A percentile compares a stretch with the other conserved stretches of the same genome.
Evolutionary conservation across 495 filamentous ascomycete species (phyloP).

Genomic region (Cryomyces minteri): DNA sequence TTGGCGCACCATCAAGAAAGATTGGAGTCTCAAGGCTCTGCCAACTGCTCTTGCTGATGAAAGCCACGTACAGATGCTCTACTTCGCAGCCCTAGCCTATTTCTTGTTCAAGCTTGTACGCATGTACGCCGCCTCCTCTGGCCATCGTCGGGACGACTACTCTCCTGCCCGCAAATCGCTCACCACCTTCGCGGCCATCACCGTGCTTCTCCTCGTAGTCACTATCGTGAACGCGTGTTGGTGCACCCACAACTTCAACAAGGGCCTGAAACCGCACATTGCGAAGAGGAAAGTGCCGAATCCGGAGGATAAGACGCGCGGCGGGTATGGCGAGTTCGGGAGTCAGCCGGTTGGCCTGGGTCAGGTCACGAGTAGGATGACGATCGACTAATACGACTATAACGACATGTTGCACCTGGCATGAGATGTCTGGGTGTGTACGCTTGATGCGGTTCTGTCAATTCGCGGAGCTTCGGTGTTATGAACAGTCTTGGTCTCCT

Average conservation of each 20-base stretch:
- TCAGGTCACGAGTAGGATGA: conserved; percentile 1
- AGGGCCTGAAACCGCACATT: conserved; percentile 78
- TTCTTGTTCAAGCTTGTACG: conserved; percentile 96
- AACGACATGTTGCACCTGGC: no score
- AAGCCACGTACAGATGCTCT: conserved; percentile 35
- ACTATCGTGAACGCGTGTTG: conserved; percentile 79
- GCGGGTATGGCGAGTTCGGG: not conserved
- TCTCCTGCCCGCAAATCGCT: conserved; percentile 55
- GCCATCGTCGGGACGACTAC: conserved; percentile 29
- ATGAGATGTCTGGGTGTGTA: no score
- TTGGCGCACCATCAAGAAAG: conserved; percentile 5
- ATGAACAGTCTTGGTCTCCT: no score
- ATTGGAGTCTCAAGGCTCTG: no score
- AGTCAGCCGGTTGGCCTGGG: not conserved
- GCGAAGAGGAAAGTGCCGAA: conserved; percentile 37
- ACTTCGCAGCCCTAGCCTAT: conserved; percentile 81
- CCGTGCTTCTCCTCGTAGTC: conserved; percentile 65
- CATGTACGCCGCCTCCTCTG: conserved; percentile 49
- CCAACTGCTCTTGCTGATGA: not conserved
- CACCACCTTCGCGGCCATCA: conserved; percentile 87
- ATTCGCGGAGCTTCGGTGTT: no score
- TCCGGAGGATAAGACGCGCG: conserved; percentile 45
- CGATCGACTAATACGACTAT: conserved; percentile 2
- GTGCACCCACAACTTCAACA: conserved; percentile 81
- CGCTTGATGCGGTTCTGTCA: no score